These are phyloP conservation scores for Eucalyptus sideroxylon DNA, from an alignment of 345 rosid genomes.

Conservation along the genomic window DNA sequence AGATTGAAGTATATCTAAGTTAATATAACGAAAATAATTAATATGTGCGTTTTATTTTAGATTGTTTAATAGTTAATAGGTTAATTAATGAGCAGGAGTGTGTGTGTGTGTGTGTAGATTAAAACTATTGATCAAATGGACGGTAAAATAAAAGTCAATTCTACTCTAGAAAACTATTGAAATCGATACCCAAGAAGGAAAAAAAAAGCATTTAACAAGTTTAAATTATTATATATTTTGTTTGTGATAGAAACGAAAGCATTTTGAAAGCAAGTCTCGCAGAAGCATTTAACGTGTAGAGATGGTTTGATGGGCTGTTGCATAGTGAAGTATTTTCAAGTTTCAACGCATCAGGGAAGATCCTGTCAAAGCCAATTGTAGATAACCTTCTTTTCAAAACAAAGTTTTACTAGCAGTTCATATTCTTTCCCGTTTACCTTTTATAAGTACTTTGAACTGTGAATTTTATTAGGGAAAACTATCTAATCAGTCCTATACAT, in stretches of 20 bases:
- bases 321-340: neutral
- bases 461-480: neutral
- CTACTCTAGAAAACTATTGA: neutral
- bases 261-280: neutral
- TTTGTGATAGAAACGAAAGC: neutral
- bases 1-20: neutral
- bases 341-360: neutral
- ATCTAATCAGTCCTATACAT: neutral
- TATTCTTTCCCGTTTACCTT: neutral
- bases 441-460: neutral
- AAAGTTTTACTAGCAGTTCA: neutral
- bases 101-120: neutral
- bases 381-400: neutral
- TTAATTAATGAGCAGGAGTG: neutral
- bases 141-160: neutral
- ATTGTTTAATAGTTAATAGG: neutral
- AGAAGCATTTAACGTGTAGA: neutral
- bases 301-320: neutral
- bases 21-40: too few species aligned
- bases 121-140: neutral
- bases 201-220: neutral
- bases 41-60: neutral
- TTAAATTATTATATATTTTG: too few species aligned
- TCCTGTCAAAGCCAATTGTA: neutral
- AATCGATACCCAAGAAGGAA: neutral